Evolutionary conservation across 2,329 filamentous ascomycete species (phyloP), one percentile per base, ranked within the genome.

Genomic region (Westerdykella ornata): DNA sequence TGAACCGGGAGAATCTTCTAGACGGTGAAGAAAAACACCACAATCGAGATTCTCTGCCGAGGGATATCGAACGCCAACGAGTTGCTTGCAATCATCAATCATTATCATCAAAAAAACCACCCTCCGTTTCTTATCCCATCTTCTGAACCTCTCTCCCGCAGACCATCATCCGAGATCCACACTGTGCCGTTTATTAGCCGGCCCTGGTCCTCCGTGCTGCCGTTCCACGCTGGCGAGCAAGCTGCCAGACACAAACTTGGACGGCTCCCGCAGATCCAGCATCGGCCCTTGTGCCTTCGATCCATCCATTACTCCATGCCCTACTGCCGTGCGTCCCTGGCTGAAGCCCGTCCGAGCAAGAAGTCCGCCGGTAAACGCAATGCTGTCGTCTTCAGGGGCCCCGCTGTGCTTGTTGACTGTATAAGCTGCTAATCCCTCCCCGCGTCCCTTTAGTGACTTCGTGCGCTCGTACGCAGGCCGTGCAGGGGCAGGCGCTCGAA

Each of bases 241-340:
- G 50, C 72, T 77, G 17, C 67, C 72, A 26, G 66, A 56, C 8
- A 64, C 68, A 49, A 74, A 75, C 46, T 62, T 53, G 30, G 63
- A 63, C 37, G 64, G 59, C 20, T 67, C 67, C 16, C 59, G 59
- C 15, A 71, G 48, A 47, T 73, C 65, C 7, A 74, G 45, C 65
- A 74, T 63, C 1, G 71, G 71, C 2, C 68, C 68, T 38, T 54
- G 63, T 14, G 69, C 70, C 39, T 63, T 66, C 14, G 62, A 64
- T 9, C 68, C 70, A 49, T 70, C 68, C 57, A 69, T 68, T 13
- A 72, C 68, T 2, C 70, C 71, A 39, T 67, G 60, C 3, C 70
- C 70, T n/a, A 60, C 57, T 5, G 54, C 52, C 8, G 55, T 59
- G 13, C 56, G 53, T 6, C 67, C 63, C 53, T 69, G 66, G 12